A percentile compares a stretch with the other conserved stretches of the same genome.
Evolutionary conservation across 2,329 filamentous ascomycete genomes (phyloP).

Genomic region (Colletotrichum nymphaeae): DNA sequence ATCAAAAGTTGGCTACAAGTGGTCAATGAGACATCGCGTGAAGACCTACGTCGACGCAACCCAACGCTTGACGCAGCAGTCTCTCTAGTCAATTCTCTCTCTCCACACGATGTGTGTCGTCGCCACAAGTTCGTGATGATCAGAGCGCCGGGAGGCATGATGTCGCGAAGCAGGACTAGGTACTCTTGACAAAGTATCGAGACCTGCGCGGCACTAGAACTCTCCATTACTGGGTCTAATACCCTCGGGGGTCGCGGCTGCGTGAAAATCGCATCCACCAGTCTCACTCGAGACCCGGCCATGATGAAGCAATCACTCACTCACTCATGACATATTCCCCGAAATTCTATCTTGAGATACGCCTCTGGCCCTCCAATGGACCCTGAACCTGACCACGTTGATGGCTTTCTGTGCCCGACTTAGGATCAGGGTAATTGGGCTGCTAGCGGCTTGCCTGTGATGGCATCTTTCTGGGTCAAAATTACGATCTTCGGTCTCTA

Average conservation of each 20-base stretch:
- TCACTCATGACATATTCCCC: conserved; percentile 31
- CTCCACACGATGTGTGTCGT: conserved; percentile 4
- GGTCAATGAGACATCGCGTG: not conserved
- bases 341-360: conserved; percentile 18
- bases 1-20: not conserved
- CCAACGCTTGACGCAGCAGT: not conserved
- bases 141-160: conserved; percentile 1
- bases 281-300: conserved; percentile 10
- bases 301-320: conserved; percentile 1
- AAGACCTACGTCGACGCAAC: not conserved
- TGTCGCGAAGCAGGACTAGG: not conserved
- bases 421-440: conserved; percentile 15
- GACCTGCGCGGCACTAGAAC: not conserved
- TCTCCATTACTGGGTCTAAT: not conserved
- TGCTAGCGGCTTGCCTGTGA: conserved; percentile 27
- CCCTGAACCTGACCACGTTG: conserved; percentile 25
- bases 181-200: not conserved
- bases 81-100: not conserved
- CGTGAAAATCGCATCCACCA: conserved; percentile 23
- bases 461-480: conserved; percentile 30
- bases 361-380: conserved; percentile 11
- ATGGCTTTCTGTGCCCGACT: conserved; percentile 22
- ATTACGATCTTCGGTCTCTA: conserved; percentile 34
- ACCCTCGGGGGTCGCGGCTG: not conserved
- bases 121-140: conserved; percentile 24